These are phyloP conservation scores for Fragaria nilgerrensis DNA, from an alignment of 306 rosid genomes.

Conservation along the genomic window DNA sequence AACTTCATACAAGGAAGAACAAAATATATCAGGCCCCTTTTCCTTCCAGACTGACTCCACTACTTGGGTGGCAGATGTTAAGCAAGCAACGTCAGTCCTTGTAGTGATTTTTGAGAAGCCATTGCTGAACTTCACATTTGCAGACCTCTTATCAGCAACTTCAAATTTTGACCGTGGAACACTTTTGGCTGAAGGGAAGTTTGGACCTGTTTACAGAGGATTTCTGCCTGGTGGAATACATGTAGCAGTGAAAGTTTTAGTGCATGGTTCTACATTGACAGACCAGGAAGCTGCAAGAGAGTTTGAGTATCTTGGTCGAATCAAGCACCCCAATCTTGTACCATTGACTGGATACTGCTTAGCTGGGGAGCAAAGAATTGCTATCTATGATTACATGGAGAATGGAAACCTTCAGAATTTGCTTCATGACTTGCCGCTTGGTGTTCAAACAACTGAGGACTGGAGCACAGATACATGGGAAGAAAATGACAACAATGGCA, in stretches of 20 bases:
- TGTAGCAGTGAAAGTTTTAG: constrained; percentile 93
- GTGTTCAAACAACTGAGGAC: constrained; percentile 81
- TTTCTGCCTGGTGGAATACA: constrained; percentile 87
- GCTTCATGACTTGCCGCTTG: constrained; percentile 92
- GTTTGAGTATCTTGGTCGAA: constrained; percentile 90
- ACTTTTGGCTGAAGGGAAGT: constrained; percentile 97
- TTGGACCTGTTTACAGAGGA: constrained; percentile 94
- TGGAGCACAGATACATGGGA: constrained; percentile 99
- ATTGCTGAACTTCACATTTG: constrained; percentile 77
- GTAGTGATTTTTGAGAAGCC: constrained; percentile 96
- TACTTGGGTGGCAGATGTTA: constrained; percentile 99
- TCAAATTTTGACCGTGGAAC: constrained; percentile 92
- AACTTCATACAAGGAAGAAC: constrained; percentile 73
- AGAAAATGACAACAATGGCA: constrained; percentile 57
- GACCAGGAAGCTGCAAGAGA: constrained; percentile 93
- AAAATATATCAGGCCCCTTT: constrained; percentile 85
- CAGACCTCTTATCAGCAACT: constrained; percentile 89
- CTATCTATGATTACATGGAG: constrained; percentile 98
- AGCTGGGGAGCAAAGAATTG: constrained; percentile 97
- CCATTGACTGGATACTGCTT: constrained; percentile 95
- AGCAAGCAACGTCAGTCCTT: constrained; percentile 86
- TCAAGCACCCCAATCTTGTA: constrained; percentile 94
- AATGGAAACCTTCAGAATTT: constrained; percentile 94
- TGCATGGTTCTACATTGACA: constrained; percentile 85
- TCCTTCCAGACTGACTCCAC: constrained; percentile 97